Percentiles rank a stretch among this genome's conserved stretches.
Conservation (phyloP, 345 rosid genomes). For the Angophora floribunda region DNA sequence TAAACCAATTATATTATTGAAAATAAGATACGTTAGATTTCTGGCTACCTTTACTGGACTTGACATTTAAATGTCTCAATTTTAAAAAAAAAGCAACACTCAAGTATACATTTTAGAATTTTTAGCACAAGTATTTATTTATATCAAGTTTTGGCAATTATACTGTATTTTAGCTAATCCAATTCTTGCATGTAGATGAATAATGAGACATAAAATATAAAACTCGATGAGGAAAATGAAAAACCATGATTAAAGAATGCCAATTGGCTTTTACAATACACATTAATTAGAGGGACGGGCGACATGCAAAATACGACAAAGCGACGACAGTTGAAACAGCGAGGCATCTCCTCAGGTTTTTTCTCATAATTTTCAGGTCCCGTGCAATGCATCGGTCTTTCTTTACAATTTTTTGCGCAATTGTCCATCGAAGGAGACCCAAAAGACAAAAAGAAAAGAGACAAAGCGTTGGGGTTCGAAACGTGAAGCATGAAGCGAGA, state of each 20-base stretch:
- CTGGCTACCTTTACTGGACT: too few relatives aligned
- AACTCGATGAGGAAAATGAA: not conserved
- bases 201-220: rapidly evolving
- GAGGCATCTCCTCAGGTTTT: not conserved
- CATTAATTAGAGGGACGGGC: not conserved
- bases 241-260: not conserved
- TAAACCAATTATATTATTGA: too few relatives aligned
- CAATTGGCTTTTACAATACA: not conserved
- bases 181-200: not conserved
- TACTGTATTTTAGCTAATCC: not conserved
- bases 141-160: rapidly evolving
- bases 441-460: not conserved
- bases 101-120: too few relatives aligned
- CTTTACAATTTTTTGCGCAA: not conserved
- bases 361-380: not conserved
- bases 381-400: not conserved
- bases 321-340: not conserved
- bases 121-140: too few relatives aligned
- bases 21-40: too few relatives aligned
- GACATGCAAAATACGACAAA: not conserved
- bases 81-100: too few relatives aligned
- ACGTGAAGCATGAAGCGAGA: too few relatives aligned
- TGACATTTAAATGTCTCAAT: too few relatives aligned
- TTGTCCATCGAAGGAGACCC: not conserved
- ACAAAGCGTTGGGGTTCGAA: not conserved